Percentiles rank a stretch among this genome's conserved stretches.
These are phyloP conservation scores for Xylaria sp. DNA, from an alignment of 2,329 filamentous ascomycete species.

Conservation along the genomic window DNA sequence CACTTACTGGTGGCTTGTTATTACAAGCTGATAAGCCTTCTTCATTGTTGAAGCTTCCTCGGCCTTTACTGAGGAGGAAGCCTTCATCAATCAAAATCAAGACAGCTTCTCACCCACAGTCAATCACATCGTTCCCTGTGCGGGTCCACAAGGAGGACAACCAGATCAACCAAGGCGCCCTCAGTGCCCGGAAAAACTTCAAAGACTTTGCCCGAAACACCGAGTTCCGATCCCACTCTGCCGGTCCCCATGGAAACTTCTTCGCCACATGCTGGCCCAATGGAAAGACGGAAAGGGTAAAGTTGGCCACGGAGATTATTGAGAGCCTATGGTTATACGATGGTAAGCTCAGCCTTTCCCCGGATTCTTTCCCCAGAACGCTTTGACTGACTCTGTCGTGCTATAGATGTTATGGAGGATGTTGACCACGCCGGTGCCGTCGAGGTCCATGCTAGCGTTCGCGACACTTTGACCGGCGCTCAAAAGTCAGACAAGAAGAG, in stretches of 20 bases:
- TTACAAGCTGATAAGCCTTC: constrained; percentile 32
- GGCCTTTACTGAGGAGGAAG: constrained; percentile 30
- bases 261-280: constrained; percentile 39
- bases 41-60: constrained; percentile 24
- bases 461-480: constrained; percentile 29
- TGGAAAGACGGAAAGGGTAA: constrained; percentile 39
- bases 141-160: constrained; percentile 38
- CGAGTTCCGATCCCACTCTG: constrained; percentile 39
- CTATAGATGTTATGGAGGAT: constrained; percentile 39
- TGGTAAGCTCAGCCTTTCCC: constrained; percentile 31
- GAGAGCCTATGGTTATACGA: constrained; percentile 40
- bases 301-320: constrained; percentile 41
- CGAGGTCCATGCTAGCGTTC: constrained; percentile 35
- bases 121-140: constrained; percentile 39
- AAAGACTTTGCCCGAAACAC: constrained; percentile 29
- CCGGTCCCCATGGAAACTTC: constrained; percentile 39
- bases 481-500: constrained; percentile 33
- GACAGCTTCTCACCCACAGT: constrained; percentile 33
- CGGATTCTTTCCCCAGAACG: background rate
- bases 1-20: constrained; percentile 28
- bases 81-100: constrained; percentile 35
- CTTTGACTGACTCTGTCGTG: constrained; percentile 8
- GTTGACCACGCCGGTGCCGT: constrained; percentile 36
- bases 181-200: constrained; percentile 40
- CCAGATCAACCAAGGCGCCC: constrained; percentile 36